Evolutionary conservation across 768 basidiomycete genomes (phyloP).

Genomic region (Russula dissimulans): DNA sequence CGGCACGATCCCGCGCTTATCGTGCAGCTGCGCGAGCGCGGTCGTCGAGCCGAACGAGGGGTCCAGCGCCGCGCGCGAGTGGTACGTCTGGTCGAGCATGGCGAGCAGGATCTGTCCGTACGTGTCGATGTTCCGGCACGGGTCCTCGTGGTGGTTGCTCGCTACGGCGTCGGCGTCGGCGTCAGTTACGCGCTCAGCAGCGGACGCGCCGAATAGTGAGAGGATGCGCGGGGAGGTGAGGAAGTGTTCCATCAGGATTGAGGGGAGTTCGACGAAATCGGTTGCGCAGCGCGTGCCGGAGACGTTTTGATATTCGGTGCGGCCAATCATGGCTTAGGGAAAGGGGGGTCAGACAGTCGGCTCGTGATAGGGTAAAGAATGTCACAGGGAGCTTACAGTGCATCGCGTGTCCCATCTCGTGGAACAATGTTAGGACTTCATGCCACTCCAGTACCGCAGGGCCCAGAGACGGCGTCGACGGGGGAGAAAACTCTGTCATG

Average conservation of each 20-base stretch:
- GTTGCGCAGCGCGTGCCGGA: conserved; percentile 96
- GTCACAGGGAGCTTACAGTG: conserved; percentile 63
- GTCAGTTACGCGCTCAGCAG: conserved; percentile 27
- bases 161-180: conserved; percentile 36
- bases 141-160: conserved; percentile 66
- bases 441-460: conserved; percentile 81
- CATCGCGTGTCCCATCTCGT: conserved; percentile 99
- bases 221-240: conserved; percentile 77
- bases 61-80: conserved; percentile 54
- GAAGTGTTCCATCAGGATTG: conserved; percentile 98
- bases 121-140: conserved; percentile 78
- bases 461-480: conserved; percentile 43
- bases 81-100: conserved; percentile 81
- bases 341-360: not conserved
- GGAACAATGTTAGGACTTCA: conserved; percentile 89
- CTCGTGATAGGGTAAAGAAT: not conserved
- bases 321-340: conserved; percentile 84
- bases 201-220: conserved; percentile 60
- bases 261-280: conserved; percentile 96
- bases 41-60: conserved; percentile 64
- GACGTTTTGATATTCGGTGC: conserved; percentile 96
- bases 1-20: conserved; percentile 69
- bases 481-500: conserved; percentile 74
- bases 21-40: conserved; percentile 50
- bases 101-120: conserved; percentile 88